These are phyloP conservation scores for Orychophragmus violaceus DNA, from an alignment of 345 rosid genomes.

Conservation along the genomic window DNA sequence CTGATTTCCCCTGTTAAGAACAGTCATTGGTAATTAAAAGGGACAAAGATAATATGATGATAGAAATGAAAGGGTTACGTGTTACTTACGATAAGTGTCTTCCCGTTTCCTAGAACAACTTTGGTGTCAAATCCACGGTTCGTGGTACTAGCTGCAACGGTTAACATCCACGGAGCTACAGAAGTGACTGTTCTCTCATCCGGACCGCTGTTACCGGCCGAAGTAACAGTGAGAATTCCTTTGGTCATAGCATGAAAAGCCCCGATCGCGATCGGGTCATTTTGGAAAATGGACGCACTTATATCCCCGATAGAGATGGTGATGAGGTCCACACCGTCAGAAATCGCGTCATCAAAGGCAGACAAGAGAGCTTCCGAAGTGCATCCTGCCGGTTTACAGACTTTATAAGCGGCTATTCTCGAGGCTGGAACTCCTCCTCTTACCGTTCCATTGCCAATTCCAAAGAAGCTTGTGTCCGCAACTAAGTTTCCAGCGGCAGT, in stretches of 20 bases:
- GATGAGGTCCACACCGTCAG: conserved; percentile 42
- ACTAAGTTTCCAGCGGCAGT: conserved; percentile 49
- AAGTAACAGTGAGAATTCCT: conserved; percentile 20
- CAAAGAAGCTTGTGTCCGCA: conserved; percentile 28
- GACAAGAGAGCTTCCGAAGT: conserved; percentile 19
- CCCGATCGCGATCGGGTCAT: conserved; percentile 29
- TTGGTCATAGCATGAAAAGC: not conserved
- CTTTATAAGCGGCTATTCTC: conserved; percentile 41
- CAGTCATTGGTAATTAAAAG: not conserved
- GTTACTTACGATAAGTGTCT: conserved; percentile 34
- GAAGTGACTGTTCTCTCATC: not conserved
- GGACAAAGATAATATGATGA: not conserved
- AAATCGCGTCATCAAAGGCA: conserved; percentile 35
- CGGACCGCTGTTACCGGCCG: conserved; percentile 41
- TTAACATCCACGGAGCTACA: conserved; percentile 43
- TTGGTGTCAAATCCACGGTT: conserved; percentile 36
- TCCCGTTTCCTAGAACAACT: conserved; percentile 39
- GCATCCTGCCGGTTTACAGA: not conserved
- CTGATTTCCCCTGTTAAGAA: conserved; percentile 34
- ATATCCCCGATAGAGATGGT: conserved; percentile 27
- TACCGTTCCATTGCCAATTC: conserved; percentile 10
- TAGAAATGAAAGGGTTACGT: not conserved
- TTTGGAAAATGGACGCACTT: fast-evolving
- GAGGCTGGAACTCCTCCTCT: conserved; percentile 50
- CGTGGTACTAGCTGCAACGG: conserved; percentile 41